Percentiles rank a stretch among this genome's conserved stretches.
Evolutionary conservation across 2,329 filamentous ascomycete genomes (phyloP).

Genomic region (Penicillium brasilianum): DNA sequence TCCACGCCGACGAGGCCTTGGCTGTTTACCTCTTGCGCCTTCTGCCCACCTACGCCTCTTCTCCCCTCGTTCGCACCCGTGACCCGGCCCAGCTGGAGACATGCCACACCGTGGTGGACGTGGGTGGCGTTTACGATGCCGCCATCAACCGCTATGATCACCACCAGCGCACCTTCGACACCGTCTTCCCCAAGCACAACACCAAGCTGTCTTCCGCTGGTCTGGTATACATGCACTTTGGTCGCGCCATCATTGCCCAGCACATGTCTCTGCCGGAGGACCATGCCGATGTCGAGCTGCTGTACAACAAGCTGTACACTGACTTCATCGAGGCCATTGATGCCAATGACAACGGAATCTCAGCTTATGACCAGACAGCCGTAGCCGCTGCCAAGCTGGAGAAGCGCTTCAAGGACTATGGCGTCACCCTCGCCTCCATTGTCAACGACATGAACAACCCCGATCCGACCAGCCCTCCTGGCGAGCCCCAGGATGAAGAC

Average conservation of each 20-base stretch:
- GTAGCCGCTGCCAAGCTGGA: constrained; percentile 72
- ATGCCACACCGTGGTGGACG: constrained; percentile 96
- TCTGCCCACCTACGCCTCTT: constrained; percentile 77
- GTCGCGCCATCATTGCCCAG: constrained; percentile 77
- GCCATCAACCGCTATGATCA: constrained; percentile 84
- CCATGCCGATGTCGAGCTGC: constrained; percentile 69
- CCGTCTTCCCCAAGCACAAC: constrained; percentile 78
- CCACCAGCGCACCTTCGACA: constrained; percentile 89
- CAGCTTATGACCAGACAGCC: constrained; percentile 73
- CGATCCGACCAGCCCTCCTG: constrained; percentile 53
- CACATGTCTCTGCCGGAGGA: constrained; percentile 65
- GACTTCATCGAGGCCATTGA: constrained; percentile 95
- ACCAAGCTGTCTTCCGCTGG: constrained; percentile 96
- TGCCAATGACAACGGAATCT: constrained; percentile 96
- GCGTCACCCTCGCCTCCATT: constrained; percentile 82
- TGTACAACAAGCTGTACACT: constrained; percentile 89
- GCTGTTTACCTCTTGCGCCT: constrained; percentile 94
- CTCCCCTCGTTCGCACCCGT: constrained; percentile 81
- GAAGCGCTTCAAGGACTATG: constrained; percentile 82
- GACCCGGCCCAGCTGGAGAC: constrained; percentile 76
- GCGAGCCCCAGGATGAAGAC: constrained; percentile 77
- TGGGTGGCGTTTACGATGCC: constrained; percentile 92
- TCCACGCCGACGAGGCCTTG: constrained; percentile 97
- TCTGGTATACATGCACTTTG: constrained; percentile 95
- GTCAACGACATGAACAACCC: constrained; percentile 80